A percentile compares a stretch with the other conserved stretches of the same genome.
phyloP scores from a whole-genome alignment of 2,329 filamentous ascomycete genomes.

The Pezicula rhizophila region DNA sequence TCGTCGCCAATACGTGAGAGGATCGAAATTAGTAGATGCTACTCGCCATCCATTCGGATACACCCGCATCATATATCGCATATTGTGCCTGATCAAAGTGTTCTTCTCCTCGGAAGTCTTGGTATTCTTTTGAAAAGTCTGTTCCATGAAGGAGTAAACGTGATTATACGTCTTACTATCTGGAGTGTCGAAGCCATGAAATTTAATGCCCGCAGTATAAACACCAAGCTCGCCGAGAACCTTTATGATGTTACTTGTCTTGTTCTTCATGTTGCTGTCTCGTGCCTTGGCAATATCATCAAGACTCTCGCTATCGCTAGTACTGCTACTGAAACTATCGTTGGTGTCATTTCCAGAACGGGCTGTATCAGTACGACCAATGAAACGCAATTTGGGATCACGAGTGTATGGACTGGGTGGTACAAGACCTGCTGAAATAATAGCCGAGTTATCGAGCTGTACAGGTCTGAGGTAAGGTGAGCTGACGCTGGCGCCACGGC shows the following conservation, averaged over 20 bases:
- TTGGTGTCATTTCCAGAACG: constrained; percentile 29
- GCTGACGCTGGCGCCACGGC: constrained; percentile 66
- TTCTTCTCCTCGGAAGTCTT: constrained; percentile 70
- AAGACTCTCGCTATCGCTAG: constrained; percentile 75
- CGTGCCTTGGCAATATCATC: constrained; percentile 45
- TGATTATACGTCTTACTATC: constrained; percentile 89
- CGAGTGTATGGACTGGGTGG: constrained; percentile 41
- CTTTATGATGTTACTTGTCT: constrained; percentile 78
- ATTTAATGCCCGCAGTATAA: constrained; percentile 70
- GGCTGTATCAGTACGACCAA: constrained; percentile 15
- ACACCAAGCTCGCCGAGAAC: constrained; percentile 82
- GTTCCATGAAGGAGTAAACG: constrained; percentile 91
- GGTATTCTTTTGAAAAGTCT: constrained; percentile 76
- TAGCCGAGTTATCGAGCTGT: constrained; percentile 48
- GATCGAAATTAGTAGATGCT: constrained; percentile 89
- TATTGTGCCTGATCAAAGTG: constrained; percentile 82
- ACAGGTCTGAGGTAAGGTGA: constrained; percentile 66
- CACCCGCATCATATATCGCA: constrained; percentile 84
- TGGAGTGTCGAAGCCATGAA: constrained; percentile 68
- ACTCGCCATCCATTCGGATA: constrained; percentile 82
- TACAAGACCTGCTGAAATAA: constrained; percentile 42
- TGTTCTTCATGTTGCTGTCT: constrained; percentile 52
- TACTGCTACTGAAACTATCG: constrained; percentile 50
- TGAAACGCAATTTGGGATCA: constrained; percentile 11
- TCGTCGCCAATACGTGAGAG: constrained; percentile 85